Conservation (phyloP, 352 stramenopile species). For the Phytophthora fragariaefolia region DNA sequence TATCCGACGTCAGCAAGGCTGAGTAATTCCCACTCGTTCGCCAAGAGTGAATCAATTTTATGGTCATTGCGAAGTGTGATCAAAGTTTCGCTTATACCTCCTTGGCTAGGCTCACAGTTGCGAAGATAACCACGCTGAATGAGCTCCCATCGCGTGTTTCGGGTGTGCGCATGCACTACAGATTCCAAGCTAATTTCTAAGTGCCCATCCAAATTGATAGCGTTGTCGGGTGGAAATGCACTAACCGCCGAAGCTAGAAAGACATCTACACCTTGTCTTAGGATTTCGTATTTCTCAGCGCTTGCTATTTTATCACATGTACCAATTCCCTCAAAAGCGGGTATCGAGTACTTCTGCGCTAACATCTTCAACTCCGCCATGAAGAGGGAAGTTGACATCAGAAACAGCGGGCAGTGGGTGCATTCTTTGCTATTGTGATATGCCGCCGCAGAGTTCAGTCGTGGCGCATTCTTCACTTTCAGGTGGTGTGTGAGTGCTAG, state of each 20-base stretch:
- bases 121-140: slow-evolving; percentile 33
- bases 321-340: slow-evolving; percentile 12
- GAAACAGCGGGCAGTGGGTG: slow-evolving; percentile 54
- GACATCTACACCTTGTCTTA: slow-evolving; percentile 18
- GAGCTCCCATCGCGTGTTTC: slow-evolving; percentile 35
- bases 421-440: slow-evolving; percentile 11
- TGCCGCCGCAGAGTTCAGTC: neutral
- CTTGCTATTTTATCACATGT: neutral
- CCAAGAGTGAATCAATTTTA: slow-evolving; percentile 43
- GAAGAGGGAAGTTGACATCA: slow-evolving; percentile 39
- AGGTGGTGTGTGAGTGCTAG: slow-evolving; percentile 50
- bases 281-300: slow-evolving; percentile 6
- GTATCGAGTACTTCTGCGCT: slow-evolving; percentile 22
- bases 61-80: slow-evolving; percentile 20
- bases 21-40: slow-evolving; percentile 51
- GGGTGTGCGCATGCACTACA: slow-evolving; percentile 15
- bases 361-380: slow-evolving; percentile 38
- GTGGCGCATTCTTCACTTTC: slow-evolving; percentile 33
- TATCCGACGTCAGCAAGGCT: slow-evolving; percentile 44
- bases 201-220: slow-evolving; percentile 8
- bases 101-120: slow-evolving; percentile 14
- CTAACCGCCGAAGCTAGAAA: slow-evolving; percentile 10
- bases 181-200: slow-evolving; percentile 27
- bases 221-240: slow-evolving; percentile 11
- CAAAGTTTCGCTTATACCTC: slow-evolving; percentile 8